A percentile compares a stretch with the other conserved stretches of the same genome.
These are phyloP conservation scores for Rostrohypoxylon terebratum DNA, from an alignment of 495 filamentous ascomycete genomes.

Conservation along the genomic window DNA sequence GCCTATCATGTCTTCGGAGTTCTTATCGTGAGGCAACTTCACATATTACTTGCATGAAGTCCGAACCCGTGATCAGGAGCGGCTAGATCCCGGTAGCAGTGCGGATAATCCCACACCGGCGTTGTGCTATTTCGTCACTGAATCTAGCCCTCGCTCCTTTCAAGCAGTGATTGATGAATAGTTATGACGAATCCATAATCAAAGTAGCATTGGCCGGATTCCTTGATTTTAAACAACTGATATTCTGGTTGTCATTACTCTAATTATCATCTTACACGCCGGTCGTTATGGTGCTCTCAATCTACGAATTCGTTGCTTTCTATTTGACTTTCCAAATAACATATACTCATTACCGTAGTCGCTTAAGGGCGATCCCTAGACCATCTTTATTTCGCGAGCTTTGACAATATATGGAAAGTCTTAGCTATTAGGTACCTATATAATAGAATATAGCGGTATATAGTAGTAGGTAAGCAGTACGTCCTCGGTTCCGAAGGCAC, in stretches of 20 bases:
- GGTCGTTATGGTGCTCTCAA: background rate
- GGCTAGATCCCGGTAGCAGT: background rate
- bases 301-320: background rate
- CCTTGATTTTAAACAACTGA: background rate
- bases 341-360: slow-evolving; percentile 6
- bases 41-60: background rate
- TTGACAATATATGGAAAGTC: slow-evolving; percentile 37
- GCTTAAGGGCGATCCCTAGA: slow-evolving; percentile 4
- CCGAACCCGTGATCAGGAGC: background rate
- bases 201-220: background rate
- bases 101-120: background rate
- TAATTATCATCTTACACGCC: background rate
- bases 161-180: background rate
- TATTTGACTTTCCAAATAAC: slow-evolving; percentile 5
- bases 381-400: slow-evolving; percentile 15
- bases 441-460: slow-evolving; percentile 21
- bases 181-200: background rate
- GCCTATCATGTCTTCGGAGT: background rate
- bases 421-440: too few species aligned
- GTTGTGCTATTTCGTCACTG: background rate
- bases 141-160: background rate
- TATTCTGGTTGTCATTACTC: background rate
- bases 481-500: slow-evolving; percentile 28
- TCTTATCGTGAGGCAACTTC: background rate
- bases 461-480: slow-evolving; percentile 27